Evolutionary conservation across 1,139 yeast genomes (phyloP).

Genomic region (Lodderomyces beijingensis): DNA sequence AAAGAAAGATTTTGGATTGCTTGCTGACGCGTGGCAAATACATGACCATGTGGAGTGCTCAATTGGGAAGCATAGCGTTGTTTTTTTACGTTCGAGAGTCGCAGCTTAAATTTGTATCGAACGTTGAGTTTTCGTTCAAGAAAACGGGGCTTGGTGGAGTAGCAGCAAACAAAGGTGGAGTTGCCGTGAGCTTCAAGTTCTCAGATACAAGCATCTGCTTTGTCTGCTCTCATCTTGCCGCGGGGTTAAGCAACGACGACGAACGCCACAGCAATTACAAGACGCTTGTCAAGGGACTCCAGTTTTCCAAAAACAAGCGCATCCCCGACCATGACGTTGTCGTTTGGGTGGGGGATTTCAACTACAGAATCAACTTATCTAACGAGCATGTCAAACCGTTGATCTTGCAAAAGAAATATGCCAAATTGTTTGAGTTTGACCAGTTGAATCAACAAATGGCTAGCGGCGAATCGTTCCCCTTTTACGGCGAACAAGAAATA

Average conservation of each 20-base stretch:
- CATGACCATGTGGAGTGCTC: conserved; percentile 76
- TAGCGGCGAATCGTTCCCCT: conserved; percentile 59
- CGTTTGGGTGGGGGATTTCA: conserved; percentile 93
- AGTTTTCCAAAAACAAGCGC: conserved; percentile 46
- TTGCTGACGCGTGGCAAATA: conserved; percentile 52
- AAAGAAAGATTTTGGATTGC: conserved; percentile 53
- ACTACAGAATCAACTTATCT: conserved; percentile 70
- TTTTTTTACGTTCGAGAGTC: conserved; percentile 62
- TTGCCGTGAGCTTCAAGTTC: conserved; percentile 75
- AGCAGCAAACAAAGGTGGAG: conserved; percentile 94
- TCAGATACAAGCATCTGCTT: conserved; percentile 74
- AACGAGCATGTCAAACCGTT: conserved; percentile 64
- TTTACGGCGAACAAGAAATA: conserved; percentile 73
- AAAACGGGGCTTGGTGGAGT: conserved; percentile 95
- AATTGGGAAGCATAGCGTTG: conserved; percentile 87
- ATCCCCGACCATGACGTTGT: conserved; percentile 76
- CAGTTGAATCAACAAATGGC: conserved; percentile 74
- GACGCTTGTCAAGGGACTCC: conserved; percentile 56
- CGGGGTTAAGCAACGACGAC: conserved; percentile 72
- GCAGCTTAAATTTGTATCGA: conserved; percentile 47
- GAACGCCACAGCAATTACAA: conserved; percentile 84
- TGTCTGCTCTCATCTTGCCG: conserved; percentile 85
- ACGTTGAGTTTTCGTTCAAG: conserved; percentile 73
- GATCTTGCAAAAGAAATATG: conserved; percentile 47
- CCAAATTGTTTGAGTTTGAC: conserved; percentile 61